Percentiles rank a stretch among this genome's conserved stretches.
Evolutionary conservation across 2,329 filamentous ascomycete species (phyloP).

Genomic region (Trichothecium roseum): DNA sequence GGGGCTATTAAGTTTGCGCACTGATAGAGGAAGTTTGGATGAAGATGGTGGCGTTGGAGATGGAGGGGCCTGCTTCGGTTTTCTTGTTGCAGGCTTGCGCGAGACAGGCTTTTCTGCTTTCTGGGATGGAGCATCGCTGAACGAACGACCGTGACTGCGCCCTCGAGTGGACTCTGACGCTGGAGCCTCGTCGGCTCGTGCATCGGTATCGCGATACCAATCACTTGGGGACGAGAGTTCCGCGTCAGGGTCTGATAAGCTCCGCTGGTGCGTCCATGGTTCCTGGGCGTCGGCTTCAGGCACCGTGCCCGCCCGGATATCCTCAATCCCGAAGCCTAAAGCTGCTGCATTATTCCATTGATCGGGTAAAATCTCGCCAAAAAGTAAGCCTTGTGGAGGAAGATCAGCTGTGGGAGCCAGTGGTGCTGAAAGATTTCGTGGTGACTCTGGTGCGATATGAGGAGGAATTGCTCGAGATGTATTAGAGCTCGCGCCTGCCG

Average conservation of each 20-base stretch:
- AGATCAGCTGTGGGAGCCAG: slow-evolving; percentile 21
- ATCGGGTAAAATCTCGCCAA: slow-evolving; percentile 63
- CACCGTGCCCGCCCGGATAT: slow-evolving; percentile 44
- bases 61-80: slow-evolving; percentile 12
- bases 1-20: slow-evolving; percentile 32
- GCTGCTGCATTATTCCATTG: slow-evolving; percentile 36
- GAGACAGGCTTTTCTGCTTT: slow-evolving; percentile 18
- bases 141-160: slow-evolving; percentile 35
- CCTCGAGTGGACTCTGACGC: slow-evolving; percentile 12
- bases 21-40: slow-evolving; percentile 36
- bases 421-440: slow-evolving; percentile 20
- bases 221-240: slow-evolving; percentile 57
- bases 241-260: slow-evolving; percentile 42
- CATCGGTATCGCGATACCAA: slow-evolving; percentile 43
- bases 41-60: slow-evolving; percentile 16
- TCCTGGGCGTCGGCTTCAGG: slow-evolving; percentile 61
- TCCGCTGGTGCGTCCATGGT: slow-evolving; percentile 38
- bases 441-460: slow-evolving; percentile 17
- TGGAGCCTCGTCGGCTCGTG: slow-evolving; percentile 11
- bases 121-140: slow-evolving; percentile 46
- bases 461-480: slow-evolving; percentile 11
- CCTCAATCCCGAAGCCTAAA: slow-evolving; percentile 51
- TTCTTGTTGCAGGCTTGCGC: slow-evolving; percentile 20
- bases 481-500: slow-evolving; percentile 20
- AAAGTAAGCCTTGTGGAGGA: slow-evolving; percentile 47